phyloP scores from a whole-genome alignment of 2,329 filamentous ascomycete genomes.

The Lecanosticta acicola region DNA sequence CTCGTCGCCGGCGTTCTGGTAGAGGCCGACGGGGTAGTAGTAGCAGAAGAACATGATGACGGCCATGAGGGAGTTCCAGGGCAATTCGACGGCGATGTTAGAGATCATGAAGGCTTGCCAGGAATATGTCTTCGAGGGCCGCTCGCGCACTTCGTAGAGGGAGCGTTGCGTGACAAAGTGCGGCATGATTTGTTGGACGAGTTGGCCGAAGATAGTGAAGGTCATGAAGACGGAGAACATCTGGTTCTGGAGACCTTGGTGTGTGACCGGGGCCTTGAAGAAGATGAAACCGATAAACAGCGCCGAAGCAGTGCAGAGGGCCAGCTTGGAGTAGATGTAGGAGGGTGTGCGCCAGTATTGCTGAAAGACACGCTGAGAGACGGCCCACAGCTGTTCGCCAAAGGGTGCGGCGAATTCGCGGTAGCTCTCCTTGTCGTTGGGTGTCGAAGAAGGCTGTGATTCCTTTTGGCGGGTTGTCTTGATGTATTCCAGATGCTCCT shows the following conservation, averaged over 20 bases:
- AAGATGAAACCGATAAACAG: constrained; percentile 79
- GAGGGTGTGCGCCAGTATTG: constrained; percentile 88
- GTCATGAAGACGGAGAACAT: constrained; percentile 84
- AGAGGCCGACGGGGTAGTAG: constrained; percentile 81
- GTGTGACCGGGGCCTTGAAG: constrained; percentile 55
- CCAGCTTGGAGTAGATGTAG: constrained; percentile 80
- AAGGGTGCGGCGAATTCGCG: constrained; percentile 80
- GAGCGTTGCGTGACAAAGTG: constrained; percentile 77
- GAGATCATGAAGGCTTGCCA: constrained; percentile 82
- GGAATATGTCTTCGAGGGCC: constrained; percentile 75
- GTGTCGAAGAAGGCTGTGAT: constrained; percentile 37
- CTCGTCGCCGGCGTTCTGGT: constrained; percentile 62
- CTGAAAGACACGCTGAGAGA: constrained; percentile 71
- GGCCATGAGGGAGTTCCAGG: constrained; percentile 73
- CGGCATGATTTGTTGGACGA: constrained; percentile 77
- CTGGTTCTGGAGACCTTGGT: constrained; percentile 77
- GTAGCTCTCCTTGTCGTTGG: constrained; percentile 52
- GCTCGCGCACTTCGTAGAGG: constrained; percentile 78
- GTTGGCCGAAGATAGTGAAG: constrained; percentile 70
- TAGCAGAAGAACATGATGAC: constrained; percentile 73
- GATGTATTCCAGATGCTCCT: constrained; percentile 44
- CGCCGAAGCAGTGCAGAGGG: constrained; percentile 59
- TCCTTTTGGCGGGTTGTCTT: constrained; percentile 35
- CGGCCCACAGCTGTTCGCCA: constrained; percentile 58
- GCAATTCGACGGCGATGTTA: constrained; percentile 77